Conservation (phyloP, 2,329 filamentous ascomycete species). For the Monosporascus sp. region DNA sequence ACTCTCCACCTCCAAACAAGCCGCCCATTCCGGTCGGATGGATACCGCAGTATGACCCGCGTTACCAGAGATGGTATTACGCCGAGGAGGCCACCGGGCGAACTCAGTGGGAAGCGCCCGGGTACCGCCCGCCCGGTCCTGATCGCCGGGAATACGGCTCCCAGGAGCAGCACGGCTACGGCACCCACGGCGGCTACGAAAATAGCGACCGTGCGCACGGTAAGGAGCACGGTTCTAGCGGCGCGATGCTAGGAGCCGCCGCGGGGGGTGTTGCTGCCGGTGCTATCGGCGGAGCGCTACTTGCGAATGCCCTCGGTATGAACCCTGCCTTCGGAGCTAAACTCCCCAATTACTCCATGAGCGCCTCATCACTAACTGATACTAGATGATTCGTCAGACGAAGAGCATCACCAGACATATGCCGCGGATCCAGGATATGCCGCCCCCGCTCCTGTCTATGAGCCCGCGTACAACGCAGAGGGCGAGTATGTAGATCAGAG, state of each 20-base stretch:
- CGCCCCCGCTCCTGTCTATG: conserved; percentile 27
- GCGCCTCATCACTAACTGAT: conserved; percentile 6
- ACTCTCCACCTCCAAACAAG: conserved; percentile 30
- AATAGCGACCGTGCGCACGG: too few relatives aligned
- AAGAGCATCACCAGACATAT: conserved; percentile 17
- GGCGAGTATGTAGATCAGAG: conserved; percentile 36
- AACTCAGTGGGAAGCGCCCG: conserved; percentile 59
- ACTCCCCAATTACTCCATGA: neutral
- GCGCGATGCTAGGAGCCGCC: conserved; percentile 50
- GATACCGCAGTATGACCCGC: conserved; percentile 57
- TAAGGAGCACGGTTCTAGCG: conserved; percentile 25
- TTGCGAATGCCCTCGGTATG: conserved; percentile 51
- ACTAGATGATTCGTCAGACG: conserved; percentile 24
- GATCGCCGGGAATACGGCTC: conserved; percentile 13
- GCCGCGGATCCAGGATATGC: neutral
- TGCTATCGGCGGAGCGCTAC: conserved; percentile 50
- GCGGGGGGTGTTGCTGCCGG: conserved; percentile 53
- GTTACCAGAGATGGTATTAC: conserved; percentile 59
- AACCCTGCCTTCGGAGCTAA: neutral
- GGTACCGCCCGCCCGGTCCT: conserved; percentile 21
- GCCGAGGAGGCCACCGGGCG: conserved; percentile 55
- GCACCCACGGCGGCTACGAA: conserved; percentile 10
- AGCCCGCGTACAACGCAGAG: conserved; percentile 34
- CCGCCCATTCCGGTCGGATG: conserved; percentile 56
- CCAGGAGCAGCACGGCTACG: conserved; percentile 9